These are phyloP conservation scores for Penicillium nordicum DNA, from an alignment of 2,329 filamentous ascomycete species.

Conservation along the genomic window DNA sequence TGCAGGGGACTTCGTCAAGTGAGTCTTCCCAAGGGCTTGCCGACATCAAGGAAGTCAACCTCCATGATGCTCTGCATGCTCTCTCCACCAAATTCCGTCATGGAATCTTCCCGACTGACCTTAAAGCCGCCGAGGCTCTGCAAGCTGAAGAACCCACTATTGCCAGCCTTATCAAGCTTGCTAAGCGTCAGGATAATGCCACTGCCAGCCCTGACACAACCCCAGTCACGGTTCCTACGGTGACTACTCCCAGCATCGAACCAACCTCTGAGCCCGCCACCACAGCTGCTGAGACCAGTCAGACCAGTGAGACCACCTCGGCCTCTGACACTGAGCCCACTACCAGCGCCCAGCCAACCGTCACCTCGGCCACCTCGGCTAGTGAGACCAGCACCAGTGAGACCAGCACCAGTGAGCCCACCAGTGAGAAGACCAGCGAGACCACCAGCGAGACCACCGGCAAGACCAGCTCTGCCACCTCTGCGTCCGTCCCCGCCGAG, in stretches of 20 bases:
- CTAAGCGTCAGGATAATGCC: conserved; percentile 53
- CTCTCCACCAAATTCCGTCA: conserved; percentile 64
- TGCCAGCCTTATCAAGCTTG: conserved; percentile 61
- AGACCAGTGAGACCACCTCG: conserved; percentile 13
- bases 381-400: neutral
- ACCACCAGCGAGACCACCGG: neutral
- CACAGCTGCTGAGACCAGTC: conserved; percentile 11
- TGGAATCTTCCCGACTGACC: conserved; percentile 65
- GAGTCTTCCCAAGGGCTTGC: conserved; percentile 53
- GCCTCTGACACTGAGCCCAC: conserved; percentile 6
- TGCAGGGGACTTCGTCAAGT: conserved; percentile 13
- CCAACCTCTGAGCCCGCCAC: conserved; percentile 10
- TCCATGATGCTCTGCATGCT: conserved; percentile 65
- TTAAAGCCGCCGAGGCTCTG: conserved; percentile 60
- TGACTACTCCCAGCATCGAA: conserved; percentile 9
- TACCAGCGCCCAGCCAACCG: conserved; percentile 16
- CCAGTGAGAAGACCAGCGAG: too few species aligned
- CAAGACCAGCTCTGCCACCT: neutral
- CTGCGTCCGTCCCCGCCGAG: neutral
- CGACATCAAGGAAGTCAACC: conserved; percentile 55
- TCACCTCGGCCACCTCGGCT: conserved; percentile 11
- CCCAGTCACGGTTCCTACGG: neutral
- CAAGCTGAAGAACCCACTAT: conserved; percentile 60
- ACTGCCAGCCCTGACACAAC: conserved; percentile 16
- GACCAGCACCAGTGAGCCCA: neutral